phyloP scores from a whole-genome alignment of 1,284 basidiomycete genomes.

The Xerocomus nothofagi region DNA sequence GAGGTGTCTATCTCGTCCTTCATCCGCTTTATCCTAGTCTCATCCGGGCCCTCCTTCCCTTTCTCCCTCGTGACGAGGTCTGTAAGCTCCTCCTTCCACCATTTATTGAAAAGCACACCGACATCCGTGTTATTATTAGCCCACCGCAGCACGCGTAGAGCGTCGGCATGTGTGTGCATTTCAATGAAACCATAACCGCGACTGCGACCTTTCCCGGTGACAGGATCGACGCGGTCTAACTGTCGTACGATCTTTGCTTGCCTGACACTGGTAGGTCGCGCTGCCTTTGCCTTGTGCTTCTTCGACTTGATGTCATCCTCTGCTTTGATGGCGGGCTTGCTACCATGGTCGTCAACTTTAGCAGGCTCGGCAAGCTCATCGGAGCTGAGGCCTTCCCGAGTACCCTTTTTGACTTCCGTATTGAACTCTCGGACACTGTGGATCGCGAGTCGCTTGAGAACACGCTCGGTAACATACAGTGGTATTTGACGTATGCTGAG shows the following conservation, averaged over 20 bases:
- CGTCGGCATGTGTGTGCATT: constrained; percentile 84
- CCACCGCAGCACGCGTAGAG: constrained; percentile 90
- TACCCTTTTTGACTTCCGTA: constrained; percentile 70
- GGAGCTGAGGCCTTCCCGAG: constrained; percentile 59
- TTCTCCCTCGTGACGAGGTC: constrained; percentile 67
- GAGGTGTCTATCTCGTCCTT: constrained; percentile 57
- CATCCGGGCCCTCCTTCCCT: constrained; percentile 42
- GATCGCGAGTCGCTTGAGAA: constrained; percentile 85
- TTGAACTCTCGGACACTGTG: constrained; percentile 83
- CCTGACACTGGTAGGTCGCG: constrained; percentile 64
- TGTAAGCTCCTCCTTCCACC: constrained; percentile 84
- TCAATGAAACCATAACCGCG: constrained; percentile 98
- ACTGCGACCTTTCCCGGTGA: constrained; percentile 84
- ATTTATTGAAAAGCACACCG: constrained; percentile 63
- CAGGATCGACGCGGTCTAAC: constrained; percentile 81
- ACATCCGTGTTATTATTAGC: constrained; percentile 85
- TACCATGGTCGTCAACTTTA: constrained; percentile 26
- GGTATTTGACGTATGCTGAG: constrained; percentile 93
- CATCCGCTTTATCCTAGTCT: constrained; percentile 55
- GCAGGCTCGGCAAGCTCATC: constrained; percentile 66
- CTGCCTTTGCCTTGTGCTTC: constrained; percentile 38
- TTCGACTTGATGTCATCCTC: constrained; percentile 35
- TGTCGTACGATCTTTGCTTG: constrained; percentile 92
- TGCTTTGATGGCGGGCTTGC: constrained; percentile 31
- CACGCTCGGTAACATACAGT: constrained; percentile 84